Percentiles rank a stretch among this genome's conserved stretches.
phyloP scores from a whole-genome alignment of 2,329 filamentous ascomycete species.

The Aspergillus calidoustus region DNA sequence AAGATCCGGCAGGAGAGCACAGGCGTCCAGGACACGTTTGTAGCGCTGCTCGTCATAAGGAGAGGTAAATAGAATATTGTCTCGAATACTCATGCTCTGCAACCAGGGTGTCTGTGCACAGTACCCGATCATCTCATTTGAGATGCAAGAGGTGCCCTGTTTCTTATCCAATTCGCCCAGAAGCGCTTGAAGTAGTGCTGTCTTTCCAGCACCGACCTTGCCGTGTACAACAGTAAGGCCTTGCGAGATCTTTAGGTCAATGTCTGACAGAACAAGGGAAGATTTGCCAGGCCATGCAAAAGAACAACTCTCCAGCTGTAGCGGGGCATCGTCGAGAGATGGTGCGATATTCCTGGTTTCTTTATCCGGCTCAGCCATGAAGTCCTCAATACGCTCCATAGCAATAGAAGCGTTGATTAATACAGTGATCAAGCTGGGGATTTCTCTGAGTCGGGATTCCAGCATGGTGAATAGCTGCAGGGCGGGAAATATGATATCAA shows the following conservation, averaged over 20 bases:
- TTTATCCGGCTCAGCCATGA: conserved; percentile 85
- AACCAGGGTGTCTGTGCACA: conserved; percentile 71
- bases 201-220: conserved; percentile 69
- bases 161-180: conserved; percentile 63
- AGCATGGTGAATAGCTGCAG: conserved; percentile 79
- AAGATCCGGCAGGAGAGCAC: conserved; percentile 65
- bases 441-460: conserved; percentile 71
- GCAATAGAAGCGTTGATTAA: conserved; percentile 83
- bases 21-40: conserved; percentile 69
- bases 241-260: conserved; percentile 58
- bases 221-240: conserved; percentile 66
- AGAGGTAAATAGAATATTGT: conserved; percentile 69
- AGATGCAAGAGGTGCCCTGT: conserved; percentile 55
- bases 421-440: conserved; percentile 75
- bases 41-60: conserved; percentile 72
- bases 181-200: conserved; percentile 62
- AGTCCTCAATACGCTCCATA: conserved; percentile 78
- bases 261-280: conserved; percentile 58
- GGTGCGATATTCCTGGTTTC: conserved; percentile 60
- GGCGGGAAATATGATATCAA: conserved; percentile 86
- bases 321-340: conserved; percentile 33
- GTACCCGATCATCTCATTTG: conserved; percentile 64
- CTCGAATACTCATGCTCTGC: conserved; percentile 70
- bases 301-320: conserved; percentile 63
- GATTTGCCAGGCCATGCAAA: conserved; percentile 79